These are phyloP conservation scores for Ascochyta pisi DNA, from an alignment of 2,329 filamentous ascomycete species.

Conservation along the genomic window DNA sequence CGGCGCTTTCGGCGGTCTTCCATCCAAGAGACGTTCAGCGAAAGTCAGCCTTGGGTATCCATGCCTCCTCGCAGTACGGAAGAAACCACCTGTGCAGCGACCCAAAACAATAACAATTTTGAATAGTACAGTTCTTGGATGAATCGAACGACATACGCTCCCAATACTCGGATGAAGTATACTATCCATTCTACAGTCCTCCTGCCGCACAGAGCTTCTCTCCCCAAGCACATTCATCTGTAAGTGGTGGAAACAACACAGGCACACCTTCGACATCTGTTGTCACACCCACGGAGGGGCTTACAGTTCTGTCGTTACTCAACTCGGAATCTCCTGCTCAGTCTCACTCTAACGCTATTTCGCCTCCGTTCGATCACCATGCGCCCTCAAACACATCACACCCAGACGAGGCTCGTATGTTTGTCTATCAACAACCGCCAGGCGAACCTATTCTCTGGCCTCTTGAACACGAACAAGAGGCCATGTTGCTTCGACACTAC, in stretches of 20 bases:
- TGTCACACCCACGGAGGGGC: constrained; percentile 37
- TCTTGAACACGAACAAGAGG: constrained; percentile 46
- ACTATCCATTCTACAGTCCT: constrained; percentile 23
- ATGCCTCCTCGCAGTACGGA: constrained; percentile 43
- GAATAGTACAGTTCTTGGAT: constrained; percentile 46
- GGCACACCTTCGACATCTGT: constrained; percentile 27
- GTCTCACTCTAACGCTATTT: constrained; percentile 19
- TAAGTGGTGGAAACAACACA: constrained; percentile 21
- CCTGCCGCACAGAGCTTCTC: constrained; percentile 17
- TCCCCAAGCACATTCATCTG: constrained; percentile 19
- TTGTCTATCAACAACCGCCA: constrained; percentile 41
- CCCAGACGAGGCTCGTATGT: constrained; percentile 22
- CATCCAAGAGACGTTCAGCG: constrained; percentile 41
- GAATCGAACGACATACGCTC: constrained; percentile 44
- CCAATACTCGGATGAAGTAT: constrained; percentile 36
- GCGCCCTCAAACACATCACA: constrained; percentile 14
- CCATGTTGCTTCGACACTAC: constrained; percentile 47
- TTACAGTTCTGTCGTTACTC: constrained; percentile 44
- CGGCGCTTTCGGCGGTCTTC: constrained; percentile 47
- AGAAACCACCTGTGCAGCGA: neutral
- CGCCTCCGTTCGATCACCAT: constrained; percentile 26
- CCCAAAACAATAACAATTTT: constrained; percentile 17
- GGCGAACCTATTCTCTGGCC: constrained; percentile 44
- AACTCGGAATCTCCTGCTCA: constrained; percentile 43
- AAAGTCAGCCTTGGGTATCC: constrained; percentile 44